A percentile compares a stretch with the other conserved stretches of the same genome.
phyloP scores from a whole-genome alignment of 2,329 filamentous ascomycete genomes.

The Scortechinia acanthostroma region DNA sequence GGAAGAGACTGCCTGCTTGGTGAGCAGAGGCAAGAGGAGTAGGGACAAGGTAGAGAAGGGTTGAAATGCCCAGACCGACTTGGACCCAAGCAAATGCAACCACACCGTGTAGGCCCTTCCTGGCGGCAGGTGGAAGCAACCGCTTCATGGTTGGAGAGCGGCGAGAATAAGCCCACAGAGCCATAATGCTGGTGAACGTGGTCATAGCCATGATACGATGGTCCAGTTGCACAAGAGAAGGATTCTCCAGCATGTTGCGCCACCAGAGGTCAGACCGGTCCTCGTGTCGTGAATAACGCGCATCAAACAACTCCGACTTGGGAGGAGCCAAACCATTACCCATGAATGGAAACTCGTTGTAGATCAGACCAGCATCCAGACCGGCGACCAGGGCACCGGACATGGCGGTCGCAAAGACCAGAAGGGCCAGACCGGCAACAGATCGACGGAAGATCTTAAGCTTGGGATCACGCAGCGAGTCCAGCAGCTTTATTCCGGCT shows the following conservation, averaged over 20 bases:
- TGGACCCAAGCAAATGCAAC: constrained; percentile 79
- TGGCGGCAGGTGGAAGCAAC: constrained; percentile 53
- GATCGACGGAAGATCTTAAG: constrained; percentile 69
- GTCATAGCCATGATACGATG: constrained; percentile 87
- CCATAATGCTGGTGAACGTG: constrained; percentile 75
- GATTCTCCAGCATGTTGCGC: constrained; percentile 97
- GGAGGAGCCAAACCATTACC: constrained; percentile 77
- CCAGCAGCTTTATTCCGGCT: constrained; percentile 49
- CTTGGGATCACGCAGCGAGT: constrained; percentile 56
- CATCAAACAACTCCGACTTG: constrained; percentile 73
- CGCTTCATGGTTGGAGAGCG: constrained; percentile 41
- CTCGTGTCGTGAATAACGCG: constrained; percentile 74
- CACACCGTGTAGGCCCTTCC: constrained; percentile 68
- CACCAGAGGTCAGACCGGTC: constrained; percentile 84
- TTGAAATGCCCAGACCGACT: constrained; percentile 79
- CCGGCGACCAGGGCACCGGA: constrained; percentile 90
- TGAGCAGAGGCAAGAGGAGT: constrained; percentile 81
- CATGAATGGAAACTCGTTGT: constrained; percentile 98
- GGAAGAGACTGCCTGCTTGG: constrained; percentile 80
- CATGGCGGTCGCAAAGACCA: constrained; percentile 86
- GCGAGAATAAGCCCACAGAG: constrained; percentile 75
- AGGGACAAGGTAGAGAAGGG: constrained; percentile 88
- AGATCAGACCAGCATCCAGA: constrained; percentile 91
- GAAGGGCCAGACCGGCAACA: constrained; percentile 60
- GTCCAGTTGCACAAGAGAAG: constrained; percentile 87